A percentile compares a stretch with the other conserved stretches of the same genome.
phyloP scores from a whole-genome alignment of 441 rosid genomes.

The Euphorbia neoarborescens region DNA sequence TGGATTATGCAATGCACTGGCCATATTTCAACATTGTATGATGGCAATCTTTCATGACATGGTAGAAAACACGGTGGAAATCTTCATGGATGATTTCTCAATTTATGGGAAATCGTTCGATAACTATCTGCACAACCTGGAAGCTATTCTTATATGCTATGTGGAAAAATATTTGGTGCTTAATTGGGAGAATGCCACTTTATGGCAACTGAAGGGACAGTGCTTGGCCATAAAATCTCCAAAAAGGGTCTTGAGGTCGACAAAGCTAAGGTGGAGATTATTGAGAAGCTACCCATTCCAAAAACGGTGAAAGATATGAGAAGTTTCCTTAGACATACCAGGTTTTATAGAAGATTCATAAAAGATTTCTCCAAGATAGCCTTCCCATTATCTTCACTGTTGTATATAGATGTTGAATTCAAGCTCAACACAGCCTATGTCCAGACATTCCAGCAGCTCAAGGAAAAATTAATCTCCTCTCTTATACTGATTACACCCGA shows the following conservation, averaged over 20 bases:
- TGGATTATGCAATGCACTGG: neutral
- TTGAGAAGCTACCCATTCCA: neutral
- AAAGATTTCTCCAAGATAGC: neutral
- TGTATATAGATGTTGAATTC: neutral
- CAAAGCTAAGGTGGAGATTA: neutral
- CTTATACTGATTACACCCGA: neutral
- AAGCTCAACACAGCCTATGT: no score
- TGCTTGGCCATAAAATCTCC: neutral
- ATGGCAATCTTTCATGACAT: neutral
- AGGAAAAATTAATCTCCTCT: neutral
- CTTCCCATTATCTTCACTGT: neutral
- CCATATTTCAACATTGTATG: neutral
- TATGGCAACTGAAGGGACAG: no score
- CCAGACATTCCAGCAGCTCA: neutral
- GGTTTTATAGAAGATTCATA: neutral
- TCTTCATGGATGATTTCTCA: neutral
- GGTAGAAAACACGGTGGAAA: neutral
- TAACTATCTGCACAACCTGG: neutral
- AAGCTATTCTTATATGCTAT: neutral
- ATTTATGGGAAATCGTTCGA: neutral
- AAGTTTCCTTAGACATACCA: neutral
- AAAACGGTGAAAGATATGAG: neutral
- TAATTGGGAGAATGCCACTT: constrained; percentile 1
- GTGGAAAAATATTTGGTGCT: neutral
- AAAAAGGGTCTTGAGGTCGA: neutral